Conservation (phyloP, 1,284 basidiomycete genomes). For the Melampsora larici-populina region DNA sequence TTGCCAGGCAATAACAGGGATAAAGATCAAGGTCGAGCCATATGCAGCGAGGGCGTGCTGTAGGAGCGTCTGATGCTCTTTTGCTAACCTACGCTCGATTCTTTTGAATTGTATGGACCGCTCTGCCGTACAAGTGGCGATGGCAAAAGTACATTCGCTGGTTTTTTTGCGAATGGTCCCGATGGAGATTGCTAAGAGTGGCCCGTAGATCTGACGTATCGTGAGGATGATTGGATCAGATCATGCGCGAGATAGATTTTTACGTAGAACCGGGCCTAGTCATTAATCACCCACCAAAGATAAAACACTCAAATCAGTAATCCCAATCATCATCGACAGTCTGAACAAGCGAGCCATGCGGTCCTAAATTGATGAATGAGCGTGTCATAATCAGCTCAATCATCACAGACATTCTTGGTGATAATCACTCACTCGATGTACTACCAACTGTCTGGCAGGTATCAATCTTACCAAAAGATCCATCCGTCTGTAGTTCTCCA, state of each 20-base stretch:
- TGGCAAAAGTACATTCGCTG: constrained; percentile 18
- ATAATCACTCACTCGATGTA: neutral
- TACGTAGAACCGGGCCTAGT: neutral
- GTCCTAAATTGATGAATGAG: neutral
- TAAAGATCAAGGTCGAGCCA: neutral
- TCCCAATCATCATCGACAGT: constrained; percentile 18
- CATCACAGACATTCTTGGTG: neutral
- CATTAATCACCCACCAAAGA: constrained; percentile 11
- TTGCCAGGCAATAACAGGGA: constrained; percentile 35
- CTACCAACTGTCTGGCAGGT: neutral
- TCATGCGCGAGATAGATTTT: too few relatives aligned
- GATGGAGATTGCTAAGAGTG: constrained; percentile 17
- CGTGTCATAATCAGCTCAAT: neutral
- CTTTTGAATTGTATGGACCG: constrained; percentile 18
- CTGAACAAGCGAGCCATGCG: constrained; percentile 23
- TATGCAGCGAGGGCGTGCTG: constrained; percentile 24
- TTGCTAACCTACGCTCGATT: constrained; percentile 16
- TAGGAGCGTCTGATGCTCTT: constrained; percentile 19
- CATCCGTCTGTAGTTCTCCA: neutral
- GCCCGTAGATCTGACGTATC: constrained; percentile 11
- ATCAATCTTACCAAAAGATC: neutral
- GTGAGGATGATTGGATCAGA: too few relatives aligned
- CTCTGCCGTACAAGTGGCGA: constrained; percentile 13
- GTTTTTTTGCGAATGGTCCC: constrained; percentile 15
- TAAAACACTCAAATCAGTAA: constrained; percentile 20